A percentile compares a stretch with the other conserved stretches of the same genome.
phyloP scores from a whole-genome alignment of 202 grass and related monocot genomes.

The Dendrocalamus latiflorus region DNA sequence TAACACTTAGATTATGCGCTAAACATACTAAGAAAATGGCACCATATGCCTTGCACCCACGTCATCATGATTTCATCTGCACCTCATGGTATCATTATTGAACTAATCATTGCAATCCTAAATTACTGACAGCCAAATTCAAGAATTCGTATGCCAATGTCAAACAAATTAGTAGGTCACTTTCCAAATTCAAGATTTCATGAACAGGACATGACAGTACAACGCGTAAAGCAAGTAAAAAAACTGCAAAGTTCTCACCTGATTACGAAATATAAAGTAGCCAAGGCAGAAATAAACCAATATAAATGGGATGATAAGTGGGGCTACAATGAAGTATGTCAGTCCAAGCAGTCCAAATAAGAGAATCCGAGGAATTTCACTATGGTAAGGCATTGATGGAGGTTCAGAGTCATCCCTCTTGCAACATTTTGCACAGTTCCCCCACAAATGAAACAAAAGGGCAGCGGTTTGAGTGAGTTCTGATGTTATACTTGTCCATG shows the following conservation, averaged over 20 bases:
- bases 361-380: slow-evolving; percentile 88
- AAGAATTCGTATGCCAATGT: background rate
- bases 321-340: slow-evolving; percentile 79
- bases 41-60: background rate
- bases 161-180: background rate
- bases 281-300: slow-evolving; percentile 90
- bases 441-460: slow-evolving; percentile 49
- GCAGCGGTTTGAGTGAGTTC: slow-evolving; percentile 64
- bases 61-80: background rate
- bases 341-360: slow-evolving; percentile 87
- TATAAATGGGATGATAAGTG: slow-evolving; percentile 90
- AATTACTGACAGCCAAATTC: background rate
- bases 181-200: slow-evolving; percentile 6
- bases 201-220: background rate
- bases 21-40: background rate
- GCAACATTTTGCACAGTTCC: slow-evolving; percentile 44
- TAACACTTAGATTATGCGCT: background rate
- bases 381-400: slow-evolving; percentile 80
- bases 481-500: slow-evolving; percentile 81
- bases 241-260: slow-evolving; percentile 49
- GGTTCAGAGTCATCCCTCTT: slow-evolving; percentile 45
- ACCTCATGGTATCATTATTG: background rate
- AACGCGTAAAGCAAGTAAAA: background rate
- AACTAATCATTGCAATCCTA: background rate
- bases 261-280: slow-evolving; percentile 89